Base-by-base conservation (phyloP, 345 rosid species). In the Bruguiera parviflora region DNA sequence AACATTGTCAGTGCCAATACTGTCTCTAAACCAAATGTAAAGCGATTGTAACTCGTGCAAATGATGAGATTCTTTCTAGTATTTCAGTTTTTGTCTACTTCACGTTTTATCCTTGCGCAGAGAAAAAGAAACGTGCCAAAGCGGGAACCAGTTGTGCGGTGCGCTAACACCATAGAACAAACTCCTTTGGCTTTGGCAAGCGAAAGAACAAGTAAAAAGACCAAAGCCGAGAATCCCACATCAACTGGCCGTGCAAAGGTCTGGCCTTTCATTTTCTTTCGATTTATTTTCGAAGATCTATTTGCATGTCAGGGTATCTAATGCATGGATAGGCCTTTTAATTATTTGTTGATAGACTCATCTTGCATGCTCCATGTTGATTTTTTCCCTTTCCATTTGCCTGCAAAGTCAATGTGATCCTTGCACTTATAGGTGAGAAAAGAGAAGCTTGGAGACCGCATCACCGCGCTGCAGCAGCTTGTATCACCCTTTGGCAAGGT, bases 401-500 rank as follows among this genome's bases (percentile, higher is more conserved):
- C 16, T 33, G 25, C 37, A 46, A 33, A 13, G 18, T 51, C 67
- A 35, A 28, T 29, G 49, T 57, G 9, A 4, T 39, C 74, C 29
- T 22, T 5, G 1, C 15, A 32, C 3, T 6, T 53, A 29, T 65
- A 88, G 92, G 83, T 68, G 33, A 86, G 83, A 74, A 91, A 84
- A 69, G 91, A 83, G 85, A 89, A 77, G 78, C 71, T 91, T 9
- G 99, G 99, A 47, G 96, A 94, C 67, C 73, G 96, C 81, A 84
- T 94, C 62, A 65, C 88, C 43, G 77, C 89, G 22, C 79, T 94
- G 81, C 97, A 89, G 82, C 96, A 87, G 71, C 82, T 91, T 65
- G 97, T 94, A 31, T 94, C 97, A 56, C 99, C 97, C 18, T 89
- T 82, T 76, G 98, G 96, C 82, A 91, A 94, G 95, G 98, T 91